Conservation (phyloP, 179 eudicot species). For the Nepenthes alata region DNA sequence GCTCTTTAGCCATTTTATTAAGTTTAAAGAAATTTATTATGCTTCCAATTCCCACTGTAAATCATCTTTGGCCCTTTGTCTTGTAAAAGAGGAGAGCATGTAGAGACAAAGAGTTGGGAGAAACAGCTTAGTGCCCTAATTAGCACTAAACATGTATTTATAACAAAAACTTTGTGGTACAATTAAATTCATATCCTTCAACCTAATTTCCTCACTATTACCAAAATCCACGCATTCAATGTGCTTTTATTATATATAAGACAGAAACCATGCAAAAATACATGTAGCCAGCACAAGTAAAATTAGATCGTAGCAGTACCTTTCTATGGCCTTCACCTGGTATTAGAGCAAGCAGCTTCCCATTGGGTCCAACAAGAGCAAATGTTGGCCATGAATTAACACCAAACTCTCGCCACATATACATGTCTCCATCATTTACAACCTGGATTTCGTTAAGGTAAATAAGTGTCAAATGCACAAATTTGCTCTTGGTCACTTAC, state of each 20-base stretch:
- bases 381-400: conserved; percentile 95
- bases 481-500: background rate
- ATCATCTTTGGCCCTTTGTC: background rate
- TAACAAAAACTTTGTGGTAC: too few relatives aligned
- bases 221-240: too few relatives aligned
- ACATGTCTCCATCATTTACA: conserved; percentile 98
- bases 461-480: background rate
- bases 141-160: too few relatives aligned
- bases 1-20: background rate
- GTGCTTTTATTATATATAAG: background rate
- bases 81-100: background rate
- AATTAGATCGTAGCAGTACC: conserved; percentile 26
- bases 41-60: background rate
- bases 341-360: conserved; percentile 72
- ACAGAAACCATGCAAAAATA: background rate
- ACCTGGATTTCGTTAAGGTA: conserved; percentile 38
- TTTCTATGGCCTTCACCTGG: conserved; percentile 92
- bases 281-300: background rate
- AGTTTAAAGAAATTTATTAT: background rate
- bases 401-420: conserved; percentile 88
- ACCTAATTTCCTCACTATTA: too few relatives aligned
- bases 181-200: too few relatives aligned
- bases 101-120: background rate
- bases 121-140: too few relatives aligned
- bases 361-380: conserved; percentile 81